Conservation (phyloP, 192 early-diverging fungal genomes). For the Jimgerdemannia flammicorona region DNA sequence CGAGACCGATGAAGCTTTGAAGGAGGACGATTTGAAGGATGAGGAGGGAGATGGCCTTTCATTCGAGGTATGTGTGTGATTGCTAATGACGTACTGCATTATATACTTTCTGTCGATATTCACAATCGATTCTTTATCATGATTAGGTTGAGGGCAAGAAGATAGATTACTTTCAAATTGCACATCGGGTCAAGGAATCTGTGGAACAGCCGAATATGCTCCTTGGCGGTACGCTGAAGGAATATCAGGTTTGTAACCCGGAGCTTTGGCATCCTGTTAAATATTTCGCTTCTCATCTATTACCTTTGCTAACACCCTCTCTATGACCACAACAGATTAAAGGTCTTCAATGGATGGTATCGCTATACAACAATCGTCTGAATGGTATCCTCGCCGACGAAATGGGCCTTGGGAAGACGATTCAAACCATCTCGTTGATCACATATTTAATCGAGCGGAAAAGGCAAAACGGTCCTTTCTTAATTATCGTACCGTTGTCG, state of each 20-base stretch:
- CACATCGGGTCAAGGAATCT: conserved; percentile 84
- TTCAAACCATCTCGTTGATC: conserved; percentile 96
- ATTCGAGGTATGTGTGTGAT: conserved; percentile 14
- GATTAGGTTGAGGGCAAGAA: conserved; percentile 38
- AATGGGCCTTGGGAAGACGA: conserved; percentile 87
- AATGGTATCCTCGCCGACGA: conserved; percentile 98
- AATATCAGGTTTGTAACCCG: conserved; percentile 67
- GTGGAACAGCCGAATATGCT: conserved; percentile 79
- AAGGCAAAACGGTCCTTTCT: conserved; percentile 91
- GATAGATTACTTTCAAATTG: conserved; percentile 81
- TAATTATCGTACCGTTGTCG: conserved; percentile 95
- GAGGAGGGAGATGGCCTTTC: conserved; percentile 31
- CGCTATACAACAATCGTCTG: conserved; percentile 95
- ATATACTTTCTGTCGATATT: background rate
- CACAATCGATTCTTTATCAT: background rate
- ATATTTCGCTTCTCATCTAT: background rate
- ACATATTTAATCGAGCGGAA: conserved; percentile 95
- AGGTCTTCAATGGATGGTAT: conserved; percentile 99
- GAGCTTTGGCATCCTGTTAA: background rate
- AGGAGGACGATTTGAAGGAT: conserved; percentile 42
- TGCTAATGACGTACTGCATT: background rate
- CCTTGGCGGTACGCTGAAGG: conserved; percentile 89
- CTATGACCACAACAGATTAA: conserved; percentile 48
- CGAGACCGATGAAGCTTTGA: conserved; percentile 28
- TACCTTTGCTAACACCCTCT: background rate